Evolutionary conservation across 176 grass and related monocot species (phyloP).

Genomic region (Zea luxurians): DNA sequence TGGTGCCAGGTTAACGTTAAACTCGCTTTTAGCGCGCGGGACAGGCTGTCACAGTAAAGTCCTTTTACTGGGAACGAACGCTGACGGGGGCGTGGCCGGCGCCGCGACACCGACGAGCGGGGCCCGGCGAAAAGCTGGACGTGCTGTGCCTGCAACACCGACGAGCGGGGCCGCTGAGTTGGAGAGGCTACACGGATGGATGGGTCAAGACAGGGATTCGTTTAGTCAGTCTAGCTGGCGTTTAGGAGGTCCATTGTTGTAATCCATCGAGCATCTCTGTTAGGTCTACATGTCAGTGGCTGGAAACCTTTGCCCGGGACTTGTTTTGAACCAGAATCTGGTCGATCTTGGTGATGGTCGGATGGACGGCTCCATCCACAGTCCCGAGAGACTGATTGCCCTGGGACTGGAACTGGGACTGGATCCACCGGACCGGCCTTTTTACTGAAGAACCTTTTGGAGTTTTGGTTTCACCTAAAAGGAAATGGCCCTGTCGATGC

Average conservation of each 20-base stretch:
- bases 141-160: not conserved
- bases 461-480: not conserved
- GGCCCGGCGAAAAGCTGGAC: not conserved
- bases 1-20: constrained; percentile 54
- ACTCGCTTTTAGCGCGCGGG: constrained; percentile 39
- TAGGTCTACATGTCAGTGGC: too few relatives aligned
- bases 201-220: too few relatives aligned
- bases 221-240: constrained; percentile 6
- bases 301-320: too few relatives aligned
- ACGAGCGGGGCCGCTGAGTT: too few relatives aligned
- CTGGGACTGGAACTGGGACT: too few relatives aligned
- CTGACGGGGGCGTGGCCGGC: not conserved
- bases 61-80: not conserved
- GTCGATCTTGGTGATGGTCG: not conserved
- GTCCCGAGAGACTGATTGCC: not conserved
- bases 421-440: too few relatives aligned
- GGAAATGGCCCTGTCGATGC: not conserved
- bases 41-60: constrained; percentile 40
- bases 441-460: too few relatives aligned
- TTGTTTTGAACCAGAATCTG: not conserved
- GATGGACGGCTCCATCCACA: not conserved
- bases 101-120: not conserved
- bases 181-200: too few relatives aligned
- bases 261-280: too few relatives aligned
- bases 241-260: not conserved